Conservation (phyloP, 345 rosid genomes). For the Turnera subulata region DNA sequence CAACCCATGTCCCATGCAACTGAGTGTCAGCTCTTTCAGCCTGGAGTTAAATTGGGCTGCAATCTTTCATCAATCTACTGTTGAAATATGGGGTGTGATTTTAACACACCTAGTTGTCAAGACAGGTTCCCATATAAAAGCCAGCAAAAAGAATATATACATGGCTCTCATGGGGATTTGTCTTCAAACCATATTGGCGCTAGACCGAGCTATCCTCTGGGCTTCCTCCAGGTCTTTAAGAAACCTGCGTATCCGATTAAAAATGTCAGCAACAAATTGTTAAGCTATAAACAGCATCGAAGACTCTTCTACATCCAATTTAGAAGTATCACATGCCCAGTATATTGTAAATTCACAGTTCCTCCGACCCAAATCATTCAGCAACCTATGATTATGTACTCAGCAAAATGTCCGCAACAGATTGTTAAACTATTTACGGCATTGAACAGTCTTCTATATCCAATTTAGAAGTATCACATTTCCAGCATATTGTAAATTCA, state of each 20-base stretch:
- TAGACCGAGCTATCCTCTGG: constrained; percentile 57
- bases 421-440: background rate
- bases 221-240: constrained; percentile 85
- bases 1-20: too few relatives aligned
- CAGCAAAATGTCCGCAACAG: background rate
- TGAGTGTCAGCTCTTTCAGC: too few relatives aligned
- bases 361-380: too few relatives aligned
- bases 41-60: too few relatives aligned
- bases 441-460: background rate
- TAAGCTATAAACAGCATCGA: too few relatives aligned
- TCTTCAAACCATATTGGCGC: constrained; percentile 47
- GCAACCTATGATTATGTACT: too few relatives aligned
- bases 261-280: background rate
- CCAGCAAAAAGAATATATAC: constrained; percentile 12
- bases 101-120: too few relatives aligned
- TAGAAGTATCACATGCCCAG: background rate
- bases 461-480: too few relatives aligned
- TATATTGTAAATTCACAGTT: too few relatives aligned
- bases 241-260: constrained; percentile 42
- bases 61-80: too few relatives aligned
- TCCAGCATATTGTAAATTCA: too few relatives aligned
- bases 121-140: constrained; percentile 6
- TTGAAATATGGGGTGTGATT: too few relatives aligned
- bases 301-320: background rate
- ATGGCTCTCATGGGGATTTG: constrained; percentile 9